Conservation (phyloP, 805 yeast species). For the Lipomyces sp. region DNA sequence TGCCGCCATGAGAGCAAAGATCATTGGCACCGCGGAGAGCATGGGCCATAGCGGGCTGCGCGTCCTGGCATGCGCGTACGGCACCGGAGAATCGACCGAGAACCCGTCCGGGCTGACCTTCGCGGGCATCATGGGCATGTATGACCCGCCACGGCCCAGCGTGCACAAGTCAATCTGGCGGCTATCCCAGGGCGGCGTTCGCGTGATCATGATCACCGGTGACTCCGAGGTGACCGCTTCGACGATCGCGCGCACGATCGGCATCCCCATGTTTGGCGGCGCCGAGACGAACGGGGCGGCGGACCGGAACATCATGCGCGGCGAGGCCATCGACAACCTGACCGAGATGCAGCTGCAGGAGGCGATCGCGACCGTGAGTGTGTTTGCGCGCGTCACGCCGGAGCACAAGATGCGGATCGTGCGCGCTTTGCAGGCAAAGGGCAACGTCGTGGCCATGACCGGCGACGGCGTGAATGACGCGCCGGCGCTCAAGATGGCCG, state of each 20-base stretch:
- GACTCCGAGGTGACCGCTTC: constrained; percentile 85
- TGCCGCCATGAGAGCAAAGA: constrained; percentile 46
- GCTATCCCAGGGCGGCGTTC: constrained; percentile 88
- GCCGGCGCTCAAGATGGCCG: constrained; percentile 94
- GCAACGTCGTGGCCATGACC: constrained; percentile 98
- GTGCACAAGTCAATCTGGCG: constrained; percentile 72
- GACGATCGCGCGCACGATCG: constrained; percentile 83
- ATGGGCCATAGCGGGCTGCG: constrained; percentile 64
- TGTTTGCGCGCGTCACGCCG: constrained; percentile 92
- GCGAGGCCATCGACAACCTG: constrained; percentile 75
- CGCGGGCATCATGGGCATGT: constrained; percentile 90
- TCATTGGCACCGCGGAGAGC: constrained; percentile 61
- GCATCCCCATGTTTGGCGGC: constrained; percentile 66
- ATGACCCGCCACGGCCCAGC: constrained; percentile 94
- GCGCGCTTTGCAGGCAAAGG: constrained; percentile 87
- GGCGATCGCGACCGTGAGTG: constrained; percentile 78
- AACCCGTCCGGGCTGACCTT: constrained; percentile 67
- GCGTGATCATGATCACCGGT: constrained; percentile 97
- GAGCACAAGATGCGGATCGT: constrained; percentile 90
- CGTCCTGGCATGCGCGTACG: constrained; percentile 63
- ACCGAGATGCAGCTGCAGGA: constrained; percentile 66
- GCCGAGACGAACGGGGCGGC: constrained; percentile 44
- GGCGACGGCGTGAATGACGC: constrained; percentile 99
- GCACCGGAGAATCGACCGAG: constrained; percentile 26
- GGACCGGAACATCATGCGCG: constrained; percentile 57